Evolutionary conservation across 2,329 filamentous ascomycete genomes (phyloP), one percentile per base, ranked within the genome.

Genomic region (Fusarium dlaminii): DNA sequence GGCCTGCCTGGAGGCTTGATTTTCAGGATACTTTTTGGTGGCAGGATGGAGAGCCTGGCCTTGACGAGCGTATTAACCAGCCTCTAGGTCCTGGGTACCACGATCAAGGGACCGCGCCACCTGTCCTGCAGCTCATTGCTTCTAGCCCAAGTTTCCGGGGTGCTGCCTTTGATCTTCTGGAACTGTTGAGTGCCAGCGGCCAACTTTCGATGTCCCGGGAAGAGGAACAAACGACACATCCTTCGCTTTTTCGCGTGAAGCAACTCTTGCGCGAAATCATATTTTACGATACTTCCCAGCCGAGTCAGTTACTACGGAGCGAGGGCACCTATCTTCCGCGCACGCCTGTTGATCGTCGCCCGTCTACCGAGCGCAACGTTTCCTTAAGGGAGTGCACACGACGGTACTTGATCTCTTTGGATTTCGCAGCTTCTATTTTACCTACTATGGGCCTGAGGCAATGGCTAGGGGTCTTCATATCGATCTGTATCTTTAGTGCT

Each of bases 11-110:
- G 8, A 83, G 85, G 60, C 77, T 88, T 7, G 88, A 90, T 74
- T 89, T 88, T 63, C 83, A 87, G 37, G 88, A 90, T 72, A 84
- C 83, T 4, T 90, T 90, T 75, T 90, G 88, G 88, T 88, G 87
- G 86, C 87, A 85, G 22, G 87, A 88, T 52, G 76, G 76, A 54
- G 85, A 88, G 70, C 79, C 87, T 30, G 84, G 79, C 48, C 67
- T 79, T n/a, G 70, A 67, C 45, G 76, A 76, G 51, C 75, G 75
- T n/a, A 61, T 75, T 32, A 63, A 68, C 34, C 68, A 63, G 37
- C 34, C 63, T 52, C 49, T 62, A 24, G 67, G 66, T 18, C 68
- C 66, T 10, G 39, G 63, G n/a, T 54, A 68, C 5, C 49, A 66
- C 22, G 75, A 77, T 64, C 76, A 82, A 17, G 82, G 84, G 18